Percentiles rank a stretch among this genome's conserved stretches.
Conservation (phyloP, 176 grass and related monocot species). For the Musa acuminata region DNA sequence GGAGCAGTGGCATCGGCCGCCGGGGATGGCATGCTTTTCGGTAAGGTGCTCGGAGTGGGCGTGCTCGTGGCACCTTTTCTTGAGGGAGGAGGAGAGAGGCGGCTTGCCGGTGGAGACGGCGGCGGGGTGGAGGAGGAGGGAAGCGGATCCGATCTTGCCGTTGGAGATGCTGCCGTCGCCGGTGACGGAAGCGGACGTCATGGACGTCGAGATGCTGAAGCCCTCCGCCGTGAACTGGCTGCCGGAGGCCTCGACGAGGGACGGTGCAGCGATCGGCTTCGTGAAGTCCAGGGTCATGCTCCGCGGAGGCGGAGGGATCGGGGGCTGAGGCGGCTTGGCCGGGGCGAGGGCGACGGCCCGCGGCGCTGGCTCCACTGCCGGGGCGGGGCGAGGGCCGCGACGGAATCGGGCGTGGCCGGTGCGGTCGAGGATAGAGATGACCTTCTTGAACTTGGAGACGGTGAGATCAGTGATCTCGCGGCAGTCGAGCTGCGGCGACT, state of each 20-base stretch:
- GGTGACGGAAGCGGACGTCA: neutral
- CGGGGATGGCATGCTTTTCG: neutral
- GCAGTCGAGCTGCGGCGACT: neutral
- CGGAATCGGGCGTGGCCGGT: conserved; percentile 3
- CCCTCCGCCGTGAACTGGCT: neutral
- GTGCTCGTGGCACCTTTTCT: neutral
- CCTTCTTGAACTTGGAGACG: conserved; percentile 10
- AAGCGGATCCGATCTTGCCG: neutral
- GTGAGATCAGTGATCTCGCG: neutral
- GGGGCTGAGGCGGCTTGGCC: neutral
- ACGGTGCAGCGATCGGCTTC: neutral
- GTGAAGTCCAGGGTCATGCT: neutral
- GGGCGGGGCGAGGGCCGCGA: neutral
- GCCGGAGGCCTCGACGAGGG: neutral
- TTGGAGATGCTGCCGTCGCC: conserved; percentile 8
- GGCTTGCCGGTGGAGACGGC: conserved; percentile 4
- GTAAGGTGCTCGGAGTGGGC: neutral
- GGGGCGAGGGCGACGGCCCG: no score
- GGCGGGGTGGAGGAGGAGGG: neutral
- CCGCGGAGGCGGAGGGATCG: neutral
- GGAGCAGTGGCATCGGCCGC: conserved; percentile 8
- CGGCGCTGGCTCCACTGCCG: neutral
- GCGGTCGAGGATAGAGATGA: conserved; percentile 4
- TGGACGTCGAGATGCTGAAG: neutral
- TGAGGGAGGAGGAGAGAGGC: neutral